Evolutionary conservation across 129 eudicot species (phyloP).

Genomic region (Apium graveolens): DNA sequence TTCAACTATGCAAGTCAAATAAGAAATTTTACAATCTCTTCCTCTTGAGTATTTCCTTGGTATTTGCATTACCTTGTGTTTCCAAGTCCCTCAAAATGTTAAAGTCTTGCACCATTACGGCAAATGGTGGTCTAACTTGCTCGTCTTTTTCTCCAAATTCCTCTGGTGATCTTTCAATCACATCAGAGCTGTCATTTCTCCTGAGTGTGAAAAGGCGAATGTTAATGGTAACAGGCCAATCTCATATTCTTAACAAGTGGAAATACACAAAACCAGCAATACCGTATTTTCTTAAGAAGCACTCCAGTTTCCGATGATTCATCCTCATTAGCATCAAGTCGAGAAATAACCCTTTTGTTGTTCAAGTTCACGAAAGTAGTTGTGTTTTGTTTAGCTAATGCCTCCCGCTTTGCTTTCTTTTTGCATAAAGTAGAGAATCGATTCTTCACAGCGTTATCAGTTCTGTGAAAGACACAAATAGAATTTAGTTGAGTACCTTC

Average conservation of each 20-base stretch:
- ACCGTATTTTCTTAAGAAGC: slow-evolving; percentile 61
- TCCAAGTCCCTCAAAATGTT: slow-evolving; percentile 25
- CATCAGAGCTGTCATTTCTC: slow-evolving; percentile 38
- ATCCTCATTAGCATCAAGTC: slow-evolving; percentile 29
- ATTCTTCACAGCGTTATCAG: slow-evolving; percentile 96
- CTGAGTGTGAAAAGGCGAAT: slow-evolving; percentile 22
- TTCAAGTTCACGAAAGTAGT: slow-evolving; percentile 41
- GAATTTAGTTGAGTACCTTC: background rate
- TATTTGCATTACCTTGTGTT: slow-evolving; percentile 25
- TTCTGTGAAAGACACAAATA: slow-evolving; percentile 29
- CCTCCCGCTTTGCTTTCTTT: slow-evolving; percentile 73
- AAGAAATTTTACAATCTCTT: slow-evolving; percentile 8
- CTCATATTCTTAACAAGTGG: background rate
- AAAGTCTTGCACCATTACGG: slow-evolving; percentile 53
- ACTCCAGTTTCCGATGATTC: slow-evolving; percentile 28
- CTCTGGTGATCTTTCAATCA: slow-evolving; percentile 22
- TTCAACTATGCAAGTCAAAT: background rate
- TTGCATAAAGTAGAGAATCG: slow-evolving; percentile 80
- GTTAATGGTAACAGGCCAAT: background rate
- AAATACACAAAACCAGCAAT: slow-evolving; percentile 11
- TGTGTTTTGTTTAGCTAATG: slow-evolving; percentile 66
- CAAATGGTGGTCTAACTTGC: slow-evolving; percentile 50
- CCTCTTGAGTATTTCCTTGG: slow-evolving; percentile 42
- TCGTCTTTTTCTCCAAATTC: slow-evolving; percentile 28
- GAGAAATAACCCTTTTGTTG: slow-evolving; percentile 62